Conservation (phyloP, 352 stramenopile species). For the Pythium folliculosum region DNA sequence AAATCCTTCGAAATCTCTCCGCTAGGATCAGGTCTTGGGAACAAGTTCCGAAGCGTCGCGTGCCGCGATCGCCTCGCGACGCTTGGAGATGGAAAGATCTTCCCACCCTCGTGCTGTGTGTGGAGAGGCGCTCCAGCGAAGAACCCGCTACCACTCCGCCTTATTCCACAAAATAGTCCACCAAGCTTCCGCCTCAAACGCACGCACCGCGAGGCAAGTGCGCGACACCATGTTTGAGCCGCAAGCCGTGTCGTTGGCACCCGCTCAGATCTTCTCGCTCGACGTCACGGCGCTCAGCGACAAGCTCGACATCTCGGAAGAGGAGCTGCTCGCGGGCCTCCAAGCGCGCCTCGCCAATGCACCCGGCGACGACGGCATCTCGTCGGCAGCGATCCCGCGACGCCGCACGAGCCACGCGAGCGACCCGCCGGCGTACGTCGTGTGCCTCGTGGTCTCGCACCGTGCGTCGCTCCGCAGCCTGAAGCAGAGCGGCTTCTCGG, state of each 20-base stretch:
- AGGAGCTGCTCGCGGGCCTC: conserved; percentile 24
- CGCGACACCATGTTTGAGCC: too few relatives aligned
- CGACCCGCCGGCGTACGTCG: background rate
- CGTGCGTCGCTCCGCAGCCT: background rate
- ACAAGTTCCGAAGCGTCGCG: background rate
- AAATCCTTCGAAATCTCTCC: too few relatives aligned
- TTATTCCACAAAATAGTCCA: too few relatives aligned
- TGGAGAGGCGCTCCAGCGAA: too few relatives aligned
- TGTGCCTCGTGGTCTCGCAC: conserved; percentile 23
- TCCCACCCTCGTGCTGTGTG: too few relatives aligned
- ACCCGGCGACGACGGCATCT: background rate
- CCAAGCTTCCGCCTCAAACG: too few relatives aligned
- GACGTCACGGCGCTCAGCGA: conserved; percentile 29
- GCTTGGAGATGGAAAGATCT: too few relatives aligned
- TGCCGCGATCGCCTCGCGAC: too few relatives aligned
- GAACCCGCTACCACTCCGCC: too few relatives aligned
- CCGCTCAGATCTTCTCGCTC: conserved; percentile 27
- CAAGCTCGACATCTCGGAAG: conserved; percentile 15
- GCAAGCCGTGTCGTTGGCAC: too few relatives aligned
- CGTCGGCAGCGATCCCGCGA: background rate
- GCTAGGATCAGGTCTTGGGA: background rate
- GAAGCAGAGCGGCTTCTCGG: background rate
- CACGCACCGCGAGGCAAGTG: too few relatives aligned
- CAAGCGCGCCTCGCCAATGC: background rate
- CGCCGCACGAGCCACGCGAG: background rate